A percentile compares a stretch with the other conserved stretches of the same genome.
Conservation (phyloP, 2,329 filamentous ascomycete genomes). For the Nothomitra cinnamomea region DNA sequence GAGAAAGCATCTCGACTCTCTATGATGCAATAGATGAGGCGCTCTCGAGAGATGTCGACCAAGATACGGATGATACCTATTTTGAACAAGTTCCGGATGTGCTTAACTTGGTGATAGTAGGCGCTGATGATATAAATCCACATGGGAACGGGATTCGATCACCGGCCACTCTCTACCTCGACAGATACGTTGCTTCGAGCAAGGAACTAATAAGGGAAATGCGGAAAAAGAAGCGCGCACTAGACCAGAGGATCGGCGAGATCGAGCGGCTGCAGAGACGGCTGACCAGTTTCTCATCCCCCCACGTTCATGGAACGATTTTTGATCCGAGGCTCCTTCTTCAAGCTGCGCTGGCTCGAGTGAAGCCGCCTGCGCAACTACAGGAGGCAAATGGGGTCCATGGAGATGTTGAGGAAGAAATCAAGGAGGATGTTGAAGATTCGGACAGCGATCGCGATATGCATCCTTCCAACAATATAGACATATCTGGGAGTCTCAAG, state of each 20-base stretch:
- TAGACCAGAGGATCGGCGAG: conserved; percentile 18
- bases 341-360: conserved; percentile 19
- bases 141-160: conserved; percentile 29
- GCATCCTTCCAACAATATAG: not conserved
- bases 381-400: not conserved
- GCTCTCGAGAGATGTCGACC: conserved; percentile 26
- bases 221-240: conserved; percentile 22
- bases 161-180: conserved; percentile 37
- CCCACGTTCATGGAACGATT: conserved; percentile 10
- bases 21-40: conserved; percentile 36
- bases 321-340: conserved; percentile 19
- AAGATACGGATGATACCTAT: conserved; percentile 24
- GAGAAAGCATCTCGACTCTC: conserved; percentile 24
- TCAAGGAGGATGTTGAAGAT: not conserved
- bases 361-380: not conserved
- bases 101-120: conserved; percentile 22
- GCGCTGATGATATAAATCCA: conserved; percentile 18
- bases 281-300: conserved; percentile 18
- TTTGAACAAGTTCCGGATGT: conserved; percentile 35
- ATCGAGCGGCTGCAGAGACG: conserved; percentile 15
- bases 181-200: conserved; percentile 40
- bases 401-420: not conserved
- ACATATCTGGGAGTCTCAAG: conserved; percentile 5
- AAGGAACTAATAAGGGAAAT: conserved; percentile 29
- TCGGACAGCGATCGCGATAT: not conserved